These are phyloP conservation scores for Dryadomyces quercivorus DNA, from an alignment of 2,329 filamentous ascomycete genomes.

Conservation along the genomic window DNA sequence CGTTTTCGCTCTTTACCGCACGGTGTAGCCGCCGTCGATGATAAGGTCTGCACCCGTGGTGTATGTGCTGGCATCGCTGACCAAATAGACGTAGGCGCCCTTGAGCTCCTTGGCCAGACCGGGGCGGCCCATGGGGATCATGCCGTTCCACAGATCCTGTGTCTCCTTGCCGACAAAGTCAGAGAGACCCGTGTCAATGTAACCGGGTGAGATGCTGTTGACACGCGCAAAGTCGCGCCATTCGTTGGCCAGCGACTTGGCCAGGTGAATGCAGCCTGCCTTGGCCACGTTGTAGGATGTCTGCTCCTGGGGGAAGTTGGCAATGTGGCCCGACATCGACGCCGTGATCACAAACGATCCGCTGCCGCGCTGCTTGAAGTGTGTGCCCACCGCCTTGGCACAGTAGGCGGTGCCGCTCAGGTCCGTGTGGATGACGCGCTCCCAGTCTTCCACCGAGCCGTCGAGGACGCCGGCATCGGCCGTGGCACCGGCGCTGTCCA, in stretches of 20 bases:
- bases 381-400: constrained; percentile 51
- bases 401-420: constrained; percentile 70
- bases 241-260: constrained; percentile 62
- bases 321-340: constrained; percentile 67
- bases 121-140: constrained; percentile 73
- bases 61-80: constrained; percentile 72
- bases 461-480: constrained; percentile 58
- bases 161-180: constrained; percentile 52
- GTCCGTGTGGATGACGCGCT: constrained; percentile 57
- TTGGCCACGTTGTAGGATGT: constrained; percentile 64
- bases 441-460: constrained; percentile 50
- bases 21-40: constrained; percentile 65
- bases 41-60: constrained; percentile 64
- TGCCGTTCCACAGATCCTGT: constrained; percentile 63
- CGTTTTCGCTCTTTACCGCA: constrained; percentile 17
- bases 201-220: constrained; percentile 64
- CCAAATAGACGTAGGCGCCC: constrained; percentile 70
- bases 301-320: constrained; percentile 66
- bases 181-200: constrained; percentile 63
- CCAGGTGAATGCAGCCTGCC: constrained; percentile 48
- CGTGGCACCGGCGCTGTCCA: constrained; percentile 48
- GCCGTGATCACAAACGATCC: constrained; percentile 70
- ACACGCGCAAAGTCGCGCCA: constrained; percentile 64
- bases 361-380: constrained; percentile 48
- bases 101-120: constrained; percentile 65